phyloP scores from a whole-genome alignment of 805 yeast genomes.

The Candida patagonica region DNA sequence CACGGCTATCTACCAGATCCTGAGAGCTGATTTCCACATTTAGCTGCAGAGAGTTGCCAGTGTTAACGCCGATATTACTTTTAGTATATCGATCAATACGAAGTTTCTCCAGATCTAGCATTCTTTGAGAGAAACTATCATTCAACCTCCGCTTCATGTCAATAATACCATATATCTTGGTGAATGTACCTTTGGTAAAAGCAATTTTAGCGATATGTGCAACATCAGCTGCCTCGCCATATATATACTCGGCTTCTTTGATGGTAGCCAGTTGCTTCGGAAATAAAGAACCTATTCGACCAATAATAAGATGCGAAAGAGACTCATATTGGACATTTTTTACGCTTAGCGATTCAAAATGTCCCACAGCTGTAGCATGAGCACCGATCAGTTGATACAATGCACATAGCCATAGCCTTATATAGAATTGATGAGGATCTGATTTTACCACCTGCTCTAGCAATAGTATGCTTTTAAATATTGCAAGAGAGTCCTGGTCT shows the following conservation, averaged over 20 bases:
- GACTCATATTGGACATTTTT: constrained; percentile 74
- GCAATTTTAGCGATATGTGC: constrained; percentile 41
- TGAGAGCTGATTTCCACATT: constrained; percentile 5
- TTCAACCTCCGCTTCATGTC: constrained; percentile 46
- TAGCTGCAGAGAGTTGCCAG: constrained; percentile 8
- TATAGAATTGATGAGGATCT: constrained; percentile 67
- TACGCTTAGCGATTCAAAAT: constrained; percentile 49
- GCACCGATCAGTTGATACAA: constrained; percentile 54
- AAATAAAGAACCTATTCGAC: constrained; percentile 37
- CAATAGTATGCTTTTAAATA: constrained; percentile 36
- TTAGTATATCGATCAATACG: constrained; percentile 13
- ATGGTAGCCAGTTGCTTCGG: constrained; percentile 37
- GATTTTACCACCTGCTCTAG: constrained; percentile 45
- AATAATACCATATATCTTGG: constrained; percentile 58
- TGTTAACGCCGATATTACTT: constrained; percentile 1
- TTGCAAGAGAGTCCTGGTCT: constrained; percentile 44
- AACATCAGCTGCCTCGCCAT: constrained; percentile 44
- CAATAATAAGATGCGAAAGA: constrained; percentile 39
- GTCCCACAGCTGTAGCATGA: constrained; percentile 38
- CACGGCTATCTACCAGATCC: constrained; percentile 46
- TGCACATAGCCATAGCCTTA: constrained; percentile 61
- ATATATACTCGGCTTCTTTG: constrained; percentile 38
- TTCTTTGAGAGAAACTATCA: constrained; percentile 36
- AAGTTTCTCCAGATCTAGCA: constrained; percentile 25
- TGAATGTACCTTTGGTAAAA: constrained; percentile 49